Evolutionary conservation across 257 asterid species (phyloP).

Genomic region (Sherardia arvensis): DNA sequence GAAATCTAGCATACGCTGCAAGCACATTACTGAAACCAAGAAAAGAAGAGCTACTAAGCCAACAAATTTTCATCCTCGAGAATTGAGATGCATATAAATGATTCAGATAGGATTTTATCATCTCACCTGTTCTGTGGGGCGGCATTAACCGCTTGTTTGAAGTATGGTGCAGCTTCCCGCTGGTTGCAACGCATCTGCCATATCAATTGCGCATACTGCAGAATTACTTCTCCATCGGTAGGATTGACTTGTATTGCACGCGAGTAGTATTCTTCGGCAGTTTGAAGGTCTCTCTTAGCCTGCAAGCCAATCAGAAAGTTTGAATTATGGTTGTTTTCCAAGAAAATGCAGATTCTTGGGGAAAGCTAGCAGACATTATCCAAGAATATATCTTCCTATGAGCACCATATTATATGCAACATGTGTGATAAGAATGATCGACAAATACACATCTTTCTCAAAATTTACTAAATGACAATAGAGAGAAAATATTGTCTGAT

Average conservation of each 20-base stretch:
- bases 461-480: background rate
- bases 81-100: background rate
- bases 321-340: background rate
- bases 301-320: constrained; percentile 13
- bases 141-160: constrained; percentile 54
- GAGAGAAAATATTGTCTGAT: background rate
- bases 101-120: background rate
- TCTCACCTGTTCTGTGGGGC: constrained; percentile 57
- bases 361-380: background rate
- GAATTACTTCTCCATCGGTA: constrained; percentile 46
- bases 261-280: constrained; percentile 63
- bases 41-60: constrained; percentile 4
- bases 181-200: constrained; percentile 63
- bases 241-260: constrained; percentile 60
- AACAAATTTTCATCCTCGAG: background rate
- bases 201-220: constrained; percentile 47
- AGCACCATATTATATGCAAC: background rate
- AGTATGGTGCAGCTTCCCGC: constrained; percentile 47
- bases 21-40: constrained; percentile 57
- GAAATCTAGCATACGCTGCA: constrained; percentile 76
- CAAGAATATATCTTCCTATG: background rate
- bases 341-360: background rate
- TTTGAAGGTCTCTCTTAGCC: constrained; percentile 58
- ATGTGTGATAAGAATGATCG: background rate
- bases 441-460: background rate